Evolutionary conservation across 2,329 filamentous ascomycete genomes (phyloP), one percentile per base, ranked within the genome.

Genomic region (Arthrobotrys entomopaga): DNA sequence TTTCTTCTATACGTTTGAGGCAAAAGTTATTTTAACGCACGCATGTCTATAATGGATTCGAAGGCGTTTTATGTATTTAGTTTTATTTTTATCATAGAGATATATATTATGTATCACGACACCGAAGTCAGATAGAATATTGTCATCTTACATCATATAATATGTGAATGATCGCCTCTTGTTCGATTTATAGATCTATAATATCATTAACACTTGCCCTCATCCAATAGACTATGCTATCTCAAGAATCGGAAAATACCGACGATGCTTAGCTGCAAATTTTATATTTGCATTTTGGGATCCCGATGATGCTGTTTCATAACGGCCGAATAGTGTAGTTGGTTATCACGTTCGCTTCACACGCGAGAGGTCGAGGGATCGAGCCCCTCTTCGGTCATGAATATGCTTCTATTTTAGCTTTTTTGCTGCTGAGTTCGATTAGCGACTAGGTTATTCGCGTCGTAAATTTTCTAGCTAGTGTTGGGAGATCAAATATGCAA

Each of bases 321-420:
- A 74, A 46, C 70, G 70, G 70, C 70, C 70, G 70, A 67, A 74
- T 74, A 74, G 70, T 74, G 70, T 74, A 74, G 70, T 74, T 74
- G 70, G 70, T 74, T 74, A 74, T 74, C 70, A 74, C 70, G 70
- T 74, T 67, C 70, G 70, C 70, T 74, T 74, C 70, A 74, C 70
- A 74, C 70, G 70, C 70, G 70, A 67, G 70, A 74, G 70, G 70
- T 74, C 70, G 70, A 74, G 70, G 70, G 70, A 74, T 74, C 70
- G 70, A 74, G 70, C 70, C 70, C 70, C 70, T 74, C 70, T 74
- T 74, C 70, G 70, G 70, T 74, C 70, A 74, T 74, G 16, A 60
- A 19, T 46, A 43, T 49, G 54, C 54, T 26, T 42, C 46, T 65
- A 46, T 72, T 64, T 65, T 59, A 24, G 19, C 19, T 50, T 57